These are phyloP conservation scores for Cinnamomum chago DNA, from an alignment of 164 flowering plant genomes.

Conservation along the genomic window DNA sequence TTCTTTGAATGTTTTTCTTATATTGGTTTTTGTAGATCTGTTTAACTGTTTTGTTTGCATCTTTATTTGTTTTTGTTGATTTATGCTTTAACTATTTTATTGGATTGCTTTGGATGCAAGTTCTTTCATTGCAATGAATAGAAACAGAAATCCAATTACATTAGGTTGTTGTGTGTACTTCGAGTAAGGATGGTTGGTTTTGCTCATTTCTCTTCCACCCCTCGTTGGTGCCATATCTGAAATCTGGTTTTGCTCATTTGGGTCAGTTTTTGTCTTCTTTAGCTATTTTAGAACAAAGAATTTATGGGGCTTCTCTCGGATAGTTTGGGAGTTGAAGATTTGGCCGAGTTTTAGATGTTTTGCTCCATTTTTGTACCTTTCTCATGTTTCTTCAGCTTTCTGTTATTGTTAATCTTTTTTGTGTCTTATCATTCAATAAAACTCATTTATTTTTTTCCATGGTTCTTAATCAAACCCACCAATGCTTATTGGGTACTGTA, in stretches of 20 bases:
- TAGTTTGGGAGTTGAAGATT: background rate
- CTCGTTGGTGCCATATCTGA: background rate
- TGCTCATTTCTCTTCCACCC: background rate
- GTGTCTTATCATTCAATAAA: too few species aligned
- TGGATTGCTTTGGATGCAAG: background rate
- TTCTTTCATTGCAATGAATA: too few species aligned
- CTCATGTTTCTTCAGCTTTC: background rate
- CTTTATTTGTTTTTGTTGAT: background rate
- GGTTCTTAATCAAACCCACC: background rate
- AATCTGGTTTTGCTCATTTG: background rate
- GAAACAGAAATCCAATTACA: background rate
- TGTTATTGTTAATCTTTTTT: background rate
- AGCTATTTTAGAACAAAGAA: too few species aligned
- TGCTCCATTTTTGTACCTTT: background rate
- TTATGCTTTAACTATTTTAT: too few species aligned
- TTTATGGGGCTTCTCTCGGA: background rate
- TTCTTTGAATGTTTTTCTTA: background rate
- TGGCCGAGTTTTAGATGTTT: too few species aligned
- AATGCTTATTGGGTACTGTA: too few species aligned
- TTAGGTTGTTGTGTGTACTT: background rate
- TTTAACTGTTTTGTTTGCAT: background rate
- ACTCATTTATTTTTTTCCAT: too few species aligned
- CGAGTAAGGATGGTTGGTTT: background rate
- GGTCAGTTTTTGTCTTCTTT: background rate
- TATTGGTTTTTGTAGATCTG: background rate